Evolutionary conservation across 75 land plant species (phyloP), one percentile per base, ranked within the genome.

Genomic region (Pinus tabuliformis): DNA sequence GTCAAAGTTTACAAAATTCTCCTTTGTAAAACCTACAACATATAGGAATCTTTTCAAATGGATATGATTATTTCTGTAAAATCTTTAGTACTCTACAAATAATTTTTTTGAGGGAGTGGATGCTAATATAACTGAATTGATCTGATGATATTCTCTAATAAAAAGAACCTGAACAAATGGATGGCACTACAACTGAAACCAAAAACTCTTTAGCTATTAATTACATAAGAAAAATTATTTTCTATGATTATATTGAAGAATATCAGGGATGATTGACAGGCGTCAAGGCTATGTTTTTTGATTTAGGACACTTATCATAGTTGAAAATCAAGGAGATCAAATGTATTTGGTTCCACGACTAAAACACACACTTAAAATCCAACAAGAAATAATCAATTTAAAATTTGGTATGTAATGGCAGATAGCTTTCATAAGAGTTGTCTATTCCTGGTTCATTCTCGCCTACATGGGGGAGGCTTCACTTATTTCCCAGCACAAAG

Each of bases 391-490:
- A 26, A 56, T 20, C 21, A 70, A 37, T 70, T 30, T 54, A 37
- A 75, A 3, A 3, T 30, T 58, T 59, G 15, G 20, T 24, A 24
- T 81, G 54, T 6, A 17, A 20, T 52, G 74, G 82, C 82, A 88
- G 90, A 73, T 88, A 63, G 90, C 90, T 63, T 88, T 88, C 75
- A 78, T 82, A 45, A 83, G 68, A 49, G 76, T 87, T n/a, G 85
- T 88, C 36, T 88, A 88, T 73, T 88, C 90, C 14, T 82, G 89
- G 15, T 74, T 88, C 63, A 79, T 88, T 81, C 71, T 85, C 7
- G 90, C 89, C 8, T 89, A 86, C 68, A 86, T 89, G 91, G 95
- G 95, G 17, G 93, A 92, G 83, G 95, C 95, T 45, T 92, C 95
- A 75, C 90, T 84, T 83, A 81, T 92, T 60, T 90, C 92, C 16